phyloP scores from a whole-genome alignment of 2,329 filamentous ascomycete genomes.

The Sarocladiaceae sp. region DNA sequence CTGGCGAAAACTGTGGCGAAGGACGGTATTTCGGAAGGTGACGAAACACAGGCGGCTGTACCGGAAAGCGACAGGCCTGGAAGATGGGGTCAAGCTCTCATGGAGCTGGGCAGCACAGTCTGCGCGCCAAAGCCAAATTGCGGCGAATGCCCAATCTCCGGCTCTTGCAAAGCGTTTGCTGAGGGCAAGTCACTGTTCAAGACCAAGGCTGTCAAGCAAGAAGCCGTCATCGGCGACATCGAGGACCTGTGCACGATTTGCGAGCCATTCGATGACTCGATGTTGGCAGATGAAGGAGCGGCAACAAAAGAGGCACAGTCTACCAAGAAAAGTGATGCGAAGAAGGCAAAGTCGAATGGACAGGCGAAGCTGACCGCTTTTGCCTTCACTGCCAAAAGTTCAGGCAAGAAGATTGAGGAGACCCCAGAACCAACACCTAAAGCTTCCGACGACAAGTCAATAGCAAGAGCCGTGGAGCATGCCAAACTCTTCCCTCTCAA shows the following conservation, averaged over 20 bases:
- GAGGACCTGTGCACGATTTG: slow-evolving; percentile 46
- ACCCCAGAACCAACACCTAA: slow-evolving; percentile 18
- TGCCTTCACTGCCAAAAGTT: slow-evolving; percentile 19
- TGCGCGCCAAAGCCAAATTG: slow-evolving; percentile 56
- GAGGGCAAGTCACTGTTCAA: slow-evolving; percentile 35
- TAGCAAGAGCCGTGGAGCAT: slow-evolving; percentile 29
- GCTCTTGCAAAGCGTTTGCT: slow-evolving; percentile 43
- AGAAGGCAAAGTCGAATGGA: slow-evolving; percentile 16
- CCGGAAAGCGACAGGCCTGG: slow-evolving; percentile 45
- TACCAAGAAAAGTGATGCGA: slow-evolving; percentile 3
- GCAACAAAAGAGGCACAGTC: background rate
- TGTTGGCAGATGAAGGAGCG: slow-evolving; percentile 15
- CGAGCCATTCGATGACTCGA: slow-evolving; percentile 35
- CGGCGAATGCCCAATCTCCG: slow-evolving; percentile 40
- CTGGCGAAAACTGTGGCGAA: slow-evolving; percentile 45
- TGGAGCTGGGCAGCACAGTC: slow-evolving; percentile 59
- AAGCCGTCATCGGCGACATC: slow-evolving; percentile 32
- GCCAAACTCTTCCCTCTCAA: slow-evolving; percentile 46
- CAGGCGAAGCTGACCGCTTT: slow-evolving; percentile 30
- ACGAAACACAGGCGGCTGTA: slow-evolving; percentile 10
- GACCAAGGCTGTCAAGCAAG: slow-evolving; percentile 9
- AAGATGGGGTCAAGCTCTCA: slow-evolving; percentile 57
- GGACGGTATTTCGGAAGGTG: slow-evolving; percentile 13
- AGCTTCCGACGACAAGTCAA: slow-evolving; percentile 15
- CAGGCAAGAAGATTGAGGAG: slow-evolving; percentile 11